Evolutionary conservation across 2,329 filamentous ascomycete genomes (phyloP).

Genomic region (Fusarium xyrophilum): DNA sequence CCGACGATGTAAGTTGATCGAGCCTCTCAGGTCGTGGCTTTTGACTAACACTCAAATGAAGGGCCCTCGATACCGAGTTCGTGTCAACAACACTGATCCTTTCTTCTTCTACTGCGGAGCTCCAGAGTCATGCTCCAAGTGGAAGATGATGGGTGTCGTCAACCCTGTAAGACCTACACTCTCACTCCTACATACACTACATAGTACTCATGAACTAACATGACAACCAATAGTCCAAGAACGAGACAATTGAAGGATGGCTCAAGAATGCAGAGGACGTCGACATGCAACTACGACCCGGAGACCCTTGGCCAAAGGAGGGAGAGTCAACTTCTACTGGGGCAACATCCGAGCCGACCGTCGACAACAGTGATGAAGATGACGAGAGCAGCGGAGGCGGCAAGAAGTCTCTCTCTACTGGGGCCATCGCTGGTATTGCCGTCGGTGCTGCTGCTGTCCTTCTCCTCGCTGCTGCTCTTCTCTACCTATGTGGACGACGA

Average conservation of each 20-base stretch:
- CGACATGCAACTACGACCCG: constrained; percentile 62
- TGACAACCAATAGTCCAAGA: constrained; percentile 50
- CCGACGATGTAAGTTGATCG: constrained; percentile 50
- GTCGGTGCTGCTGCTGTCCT: constrained; percentile 58
- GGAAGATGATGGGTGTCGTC: constrained; percentile 78
- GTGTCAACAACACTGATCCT: constrained; percentile 67
- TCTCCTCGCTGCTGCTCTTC: constrained; percentile 51
- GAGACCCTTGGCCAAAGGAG: constrained; percentile 62
- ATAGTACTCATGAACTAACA: background rate
- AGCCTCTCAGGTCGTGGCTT: background rate
- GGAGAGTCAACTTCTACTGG: constrained; percentile 36
- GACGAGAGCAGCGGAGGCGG: background rate
- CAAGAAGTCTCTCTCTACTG: constrained; percentile 42
- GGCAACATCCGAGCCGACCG: background rate
- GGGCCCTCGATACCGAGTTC: constrained; percentile 52
- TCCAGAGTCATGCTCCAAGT: constrained; percentile 66
- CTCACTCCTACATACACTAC: too few relatives aligned
- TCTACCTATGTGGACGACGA: constrained; percentile 57
- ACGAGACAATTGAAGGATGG: constrained; percentile 57
- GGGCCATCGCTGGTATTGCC: constrained; percentile 66
- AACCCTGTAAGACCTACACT: constrained; percentile 62
- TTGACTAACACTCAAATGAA: constrained; percentile 28
- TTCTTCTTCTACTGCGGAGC: constrained; percentile 76
- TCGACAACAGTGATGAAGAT: constrained; percentile 3
- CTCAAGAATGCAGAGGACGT: constrained; percentile 55